Base-by-base conservation (phyloP, 1,284 basidiomycete species). In the Mycena citricolor region DNA sequence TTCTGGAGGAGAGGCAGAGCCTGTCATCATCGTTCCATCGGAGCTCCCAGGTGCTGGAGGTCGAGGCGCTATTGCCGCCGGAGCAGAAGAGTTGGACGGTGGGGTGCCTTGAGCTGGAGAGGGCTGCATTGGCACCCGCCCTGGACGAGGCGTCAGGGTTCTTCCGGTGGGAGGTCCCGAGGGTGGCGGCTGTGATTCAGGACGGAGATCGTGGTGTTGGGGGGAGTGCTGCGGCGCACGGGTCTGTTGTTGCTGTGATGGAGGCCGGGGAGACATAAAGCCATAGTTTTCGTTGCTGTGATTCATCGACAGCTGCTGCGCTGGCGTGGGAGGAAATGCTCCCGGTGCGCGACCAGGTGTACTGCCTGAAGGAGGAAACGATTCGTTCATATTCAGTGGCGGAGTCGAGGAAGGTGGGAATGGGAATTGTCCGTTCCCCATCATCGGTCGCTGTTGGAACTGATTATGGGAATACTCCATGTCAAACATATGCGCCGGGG, bases 241-340 rank as follows among this genome's bases (percentile, higher is more conserved):
- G 20, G 62, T 59, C 38, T 71, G 62, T 44, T 71, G 73, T 4
- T 73, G 74, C 43, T 77, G 76, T 39, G 60, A 42, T 56, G 59
- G 46, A 46, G 62, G 49, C 52, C 63, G 59, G 49, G 59, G 33
- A 14, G 52, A 52, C 20, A 38, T 38, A 19, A 38, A 38, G 12
- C 14, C 12, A 26, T 14, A 25, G 11, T 23, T 8, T 5, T 17
- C 42, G 44, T 25, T 51, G 49, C 28, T 39, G 50, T 63, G 62
- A 39, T 69, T 71, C 70, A 80, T 76, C 42, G 71, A 64, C 45
- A 74, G 69, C 38, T 75, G 72, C 55, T 84, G 81, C 6, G 80
- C 77, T 7, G 82, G 79, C 3, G 81, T 83, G 16, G 69, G 56
- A 13, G 71, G 70, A 45, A 80, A 77, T 5, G 16, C 37, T 10